Evolutionary conservation across 345 rosid species (phyloP).

Genomic region (Salix exigua): DNA sequence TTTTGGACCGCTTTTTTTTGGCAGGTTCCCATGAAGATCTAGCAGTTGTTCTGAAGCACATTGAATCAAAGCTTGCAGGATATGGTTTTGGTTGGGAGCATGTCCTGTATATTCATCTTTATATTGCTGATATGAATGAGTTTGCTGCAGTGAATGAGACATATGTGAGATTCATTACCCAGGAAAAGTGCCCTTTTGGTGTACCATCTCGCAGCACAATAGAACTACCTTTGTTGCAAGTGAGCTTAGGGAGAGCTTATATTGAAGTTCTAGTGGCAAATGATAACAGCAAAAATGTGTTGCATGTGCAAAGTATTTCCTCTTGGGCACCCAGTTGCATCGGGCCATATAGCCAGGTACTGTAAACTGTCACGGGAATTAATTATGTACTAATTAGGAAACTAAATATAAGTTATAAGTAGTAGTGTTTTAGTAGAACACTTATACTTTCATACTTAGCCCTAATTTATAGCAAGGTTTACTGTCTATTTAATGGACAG

Average conservation of each 20-base stretch:
- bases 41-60: conserved; percentile 46
- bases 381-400: too few species aligned
- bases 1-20: conserved; percentile 5
- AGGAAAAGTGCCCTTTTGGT: conserved; percentile 85
- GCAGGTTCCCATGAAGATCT: conserved; percentile 80
- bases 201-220: conserved; percentile 98
- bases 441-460: too few species aligned
- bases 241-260: conserved; percentile 69
- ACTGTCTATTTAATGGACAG: too few species aligned
- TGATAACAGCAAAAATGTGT: conserved; percentile 71
- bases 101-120: conserved; percentile 84
- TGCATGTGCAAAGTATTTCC: conserved; percentile 95
- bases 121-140: conserved; percentile 80
- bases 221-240: conserved; percentile 75
- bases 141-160: conserved; percentile 76
- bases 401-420: too few species aligned
- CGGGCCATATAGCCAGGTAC: conserved; percentile 98
- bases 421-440: too few species aligned
- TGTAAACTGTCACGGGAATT: too few species aligned
- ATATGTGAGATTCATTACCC: conserved; percentile 78
- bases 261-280: conserved; percentile 74
- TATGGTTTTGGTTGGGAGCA: conserved; percentile 68
- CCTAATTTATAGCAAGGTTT: too few species aligned
- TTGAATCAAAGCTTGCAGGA: conserved; percentile 53
- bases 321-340: conserved; percentile 99